Evolutionary conservation across 208 protist genomes (phyloP).

Genomic region (Trypanosoma cruzi): DNA sequence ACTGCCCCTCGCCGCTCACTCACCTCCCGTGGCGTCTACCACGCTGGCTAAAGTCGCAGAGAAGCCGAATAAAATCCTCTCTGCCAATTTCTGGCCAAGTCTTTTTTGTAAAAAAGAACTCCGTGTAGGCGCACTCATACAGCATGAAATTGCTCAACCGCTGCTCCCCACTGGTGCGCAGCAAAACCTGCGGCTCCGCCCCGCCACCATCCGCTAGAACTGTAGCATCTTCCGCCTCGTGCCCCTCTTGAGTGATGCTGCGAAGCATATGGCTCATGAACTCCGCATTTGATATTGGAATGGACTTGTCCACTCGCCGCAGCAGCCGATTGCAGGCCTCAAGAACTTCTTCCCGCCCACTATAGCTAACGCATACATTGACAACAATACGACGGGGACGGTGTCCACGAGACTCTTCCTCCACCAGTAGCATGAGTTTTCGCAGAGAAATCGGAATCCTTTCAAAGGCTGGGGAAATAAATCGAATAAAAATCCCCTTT

Average conservation of each 20-base stretch:
- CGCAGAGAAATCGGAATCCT: slow-evolving; percentile 54
- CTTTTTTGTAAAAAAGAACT: slow-evolving; percentile 78
- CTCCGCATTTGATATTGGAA: slow-evolving; percentile 47
- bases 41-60: slow-evolving; percentile 52
- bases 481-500: slow-evolving; percentile 86
- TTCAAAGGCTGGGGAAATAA: slow-evolving; percentile 67
- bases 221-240: slow-evolving; percentile 56
- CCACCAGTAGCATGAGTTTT: slow-evolving; percentile 66
- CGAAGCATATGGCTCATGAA: slow-evolving; percentile 79
- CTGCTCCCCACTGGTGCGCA: slow-evolving; percentile 88
- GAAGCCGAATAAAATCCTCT: slow-evolving; percentile 43
- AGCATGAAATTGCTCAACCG: slow-evolving; percentile 90
- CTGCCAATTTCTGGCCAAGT: slow-evolving; percentile 79
- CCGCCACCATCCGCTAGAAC: slow-evolving; percentile 26
- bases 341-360: slow-evolving; percentile 73
- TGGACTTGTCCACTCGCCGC: slow-evolving; percentile 1
- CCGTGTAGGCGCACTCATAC: slow-evolving; percentile 87
- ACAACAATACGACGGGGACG: slow-evolving; percentile 58
- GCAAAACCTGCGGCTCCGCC: slow-evolving; percentile 79
- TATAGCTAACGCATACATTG: slow-evolving; percentile 92
- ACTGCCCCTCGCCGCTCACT: background rate
- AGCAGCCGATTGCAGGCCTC: slow-evolving; percentile 63
- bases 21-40: slow-evolving; percentile 50
- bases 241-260: slow-evolving; percentile 71
- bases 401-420: slow-evolving; percentile 56